These are phyloP conservation scores for Glaciozyma martinii DNA, from an alignment of 768 basidiomycete genomes.

Conservation along the genomic window DNA sequence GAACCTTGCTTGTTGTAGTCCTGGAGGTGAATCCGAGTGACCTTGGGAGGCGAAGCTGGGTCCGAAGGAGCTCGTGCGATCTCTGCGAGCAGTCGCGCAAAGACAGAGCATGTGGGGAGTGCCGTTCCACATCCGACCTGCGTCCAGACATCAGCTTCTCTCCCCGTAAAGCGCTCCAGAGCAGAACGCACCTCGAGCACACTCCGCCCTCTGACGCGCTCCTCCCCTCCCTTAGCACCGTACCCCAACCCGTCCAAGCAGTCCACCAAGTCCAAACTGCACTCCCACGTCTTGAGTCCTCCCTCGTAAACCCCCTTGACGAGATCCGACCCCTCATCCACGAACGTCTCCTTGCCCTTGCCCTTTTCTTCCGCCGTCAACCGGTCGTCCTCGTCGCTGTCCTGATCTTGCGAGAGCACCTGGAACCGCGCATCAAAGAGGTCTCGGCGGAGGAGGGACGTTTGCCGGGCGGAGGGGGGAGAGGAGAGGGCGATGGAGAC, in stretches of 20 bases:
- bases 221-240: constrained; percentile 31
- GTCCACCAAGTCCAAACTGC: constrained; percentile 73
- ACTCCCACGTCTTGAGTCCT: constrained; percentile 97
- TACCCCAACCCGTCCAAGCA: constrained; percentile 42
- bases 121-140: constrained; percentile 92
- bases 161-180: no score
- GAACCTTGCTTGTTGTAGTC: constrained; percentile 63
- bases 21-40: constrained; percentile 66
- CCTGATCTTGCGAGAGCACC: constrained; percentile 55
- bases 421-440: constrained; percentile 96
- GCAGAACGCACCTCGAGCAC: constrained; percentile 58
- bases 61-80: constrained; percentile 23
- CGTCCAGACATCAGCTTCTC: background rate
- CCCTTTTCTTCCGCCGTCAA: constrained; percentile 17
- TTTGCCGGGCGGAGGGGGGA: constrained; percentile 20
- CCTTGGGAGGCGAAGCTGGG: constrained; percentile 13
- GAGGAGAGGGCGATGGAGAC: constrained; percentile 48
- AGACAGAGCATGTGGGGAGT: constrained; percentile 66
- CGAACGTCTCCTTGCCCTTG: constrained; percentile 46
- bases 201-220: constrained; percentile 46
- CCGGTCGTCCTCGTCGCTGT: constrained; percentile 31
- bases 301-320: constrained; percentile 90
- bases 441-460: constrained; percentile 64
- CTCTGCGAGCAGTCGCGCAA: constrained; percentile 48
- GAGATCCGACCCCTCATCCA: constrained; percentile 79